These are phyloP conservation scores for Trametes sanguinea DNA, from an alignment of 768 basidiomycete genomes.

Conservation along the genomic window DNA sequence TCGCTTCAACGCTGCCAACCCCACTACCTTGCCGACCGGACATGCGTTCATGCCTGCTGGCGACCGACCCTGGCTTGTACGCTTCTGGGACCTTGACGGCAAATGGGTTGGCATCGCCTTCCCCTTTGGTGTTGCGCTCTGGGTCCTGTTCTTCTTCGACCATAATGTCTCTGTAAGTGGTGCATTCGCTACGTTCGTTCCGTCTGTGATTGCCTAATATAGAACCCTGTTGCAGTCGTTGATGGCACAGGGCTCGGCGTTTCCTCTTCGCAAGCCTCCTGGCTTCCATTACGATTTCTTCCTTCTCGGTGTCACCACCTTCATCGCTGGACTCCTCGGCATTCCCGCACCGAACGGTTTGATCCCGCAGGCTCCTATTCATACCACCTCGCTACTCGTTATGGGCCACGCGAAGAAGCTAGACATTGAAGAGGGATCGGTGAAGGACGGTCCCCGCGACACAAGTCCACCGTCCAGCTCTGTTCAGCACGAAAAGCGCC, in stretches of 20 bases:
- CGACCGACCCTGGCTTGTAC: slow-evolving; percentile 80
- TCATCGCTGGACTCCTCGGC: slow-evolving; percentile 84
- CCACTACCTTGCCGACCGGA: slow-evolving; percentile 67
- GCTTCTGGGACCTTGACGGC: slow-evolving; percentile 83
- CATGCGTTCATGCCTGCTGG: slow-evolving; percentile 70
- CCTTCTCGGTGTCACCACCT: slow-evolving; percentile 86
- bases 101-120: slow-evolving; percentile 90
- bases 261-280: slow-evolving; percentile 88
- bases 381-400: slow-evolving; percentile 79
- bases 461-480: not conserved
- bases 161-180: slow-evolving; percentile 84
- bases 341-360: slow-evolving; percentile 86
- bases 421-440: slow-evolving; percentile 35
- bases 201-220: not conserved
- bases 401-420: slow-evolving; percentile 51
- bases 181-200: not conserved
- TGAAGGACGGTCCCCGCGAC: slow-evolving; percentile 19
- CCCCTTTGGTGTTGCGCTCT: slow-evolving; percentile 87
- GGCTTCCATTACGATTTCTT: slow-evolving; percentile 90
- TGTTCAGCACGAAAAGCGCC: slow-evolving; percentile 11
- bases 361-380: slow-evolving; percentile 90
- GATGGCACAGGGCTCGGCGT: slow-evolving; percentile 89
- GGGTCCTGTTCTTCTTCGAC: slow-evolving; percentile 94
- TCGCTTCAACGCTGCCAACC: slow-evolving; percentile 59
- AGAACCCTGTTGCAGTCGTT: slow-evolving; percentile 55